Evolutionary conservation across 495 filamentous ascomycete species (phyloP).

Genomic region (Hypoxylon intermedium): DNA sequence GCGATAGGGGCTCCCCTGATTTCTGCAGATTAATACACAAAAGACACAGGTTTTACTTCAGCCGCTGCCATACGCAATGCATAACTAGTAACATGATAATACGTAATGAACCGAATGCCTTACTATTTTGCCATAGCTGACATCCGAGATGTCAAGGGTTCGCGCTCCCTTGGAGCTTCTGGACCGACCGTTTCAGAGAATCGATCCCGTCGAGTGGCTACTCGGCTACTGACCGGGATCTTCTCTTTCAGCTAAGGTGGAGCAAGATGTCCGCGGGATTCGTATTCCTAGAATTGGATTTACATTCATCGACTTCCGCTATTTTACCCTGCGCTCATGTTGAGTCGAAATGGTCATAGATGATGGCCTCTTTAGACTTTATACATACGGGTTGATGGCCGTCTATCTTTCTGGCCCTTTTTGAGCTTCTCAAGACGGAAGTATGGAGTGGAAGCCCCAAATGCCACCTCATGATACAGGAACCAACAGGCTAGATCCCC

Average conservation of each 20-base stretch:
- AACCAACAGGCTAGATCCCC: slow-evolving; percentile 21
- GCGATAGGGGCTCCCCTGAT: slow-evolving; percentile 2
- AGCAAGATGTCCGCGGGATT: slow-evolving; percentile 1
- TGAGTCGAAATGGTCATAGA: neutral
- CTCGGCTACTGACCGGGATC: slow-evolving; percentile 18
- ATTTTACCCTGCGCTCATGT: neutral
- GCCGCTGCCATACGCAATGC: too few species aligned
- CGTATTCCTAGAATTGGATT: slow-evolving; percentile 19
- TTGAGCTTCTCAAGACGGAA: neutral
- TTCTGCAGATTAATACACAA: slow-evolving; percentile 1
- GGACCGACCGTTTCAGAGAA: slow-evolving; percentile 24
- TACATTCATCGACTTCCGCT: neutral
- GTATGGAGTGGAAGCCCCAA: neutral
- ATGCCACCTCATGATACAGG: slow-evolving; percentile 32
- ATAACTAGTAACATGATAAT: neutral
- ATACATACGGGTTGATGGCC: neutral
- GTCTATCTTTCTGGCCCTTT: neutral
- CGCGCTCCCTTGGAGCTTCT: slow-evolving; percentile 6
- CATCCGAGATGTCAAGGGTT: neutral
- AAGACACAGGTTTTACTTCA: too few species aligned
- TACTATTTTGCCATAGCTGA: neutral
- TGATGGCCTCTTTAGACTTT: neutral
- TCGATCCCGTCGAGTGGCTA: slow-evolving; percentile 14
- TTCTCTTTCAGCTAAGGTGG: slow-evolving; percentile 19
- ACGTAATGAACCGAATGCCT: slow-evolving; percentile 4